Evolutionary conservation across 2,329 filamentous ascomycete species (phyloP).

Genomic region (Diaporthe aspalathi): DNA sequence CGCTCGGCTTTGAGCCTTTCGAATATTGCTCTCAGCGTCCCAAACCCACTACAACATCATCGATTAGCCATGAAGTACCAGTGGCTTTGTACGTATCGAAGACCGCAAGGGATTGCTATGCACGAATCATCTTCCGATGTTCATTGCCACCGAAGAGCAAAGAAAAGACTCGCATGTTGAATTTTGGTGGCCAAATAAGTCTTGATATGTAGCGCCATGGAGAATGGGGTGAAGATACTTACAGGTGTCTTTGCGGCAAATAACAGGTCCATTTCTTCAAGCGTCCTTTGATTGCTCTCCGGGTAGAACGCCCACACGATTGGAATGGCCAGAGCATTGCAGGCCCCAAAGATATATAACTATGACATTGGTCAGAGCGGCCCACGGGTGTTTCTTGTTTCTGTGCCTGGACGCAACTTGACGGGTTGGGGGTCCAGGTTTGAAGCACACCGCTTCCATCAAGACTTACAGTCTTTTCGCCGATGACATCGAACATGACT

Average conservation of each 20-base stretch:
- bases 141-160: too few species aligned
- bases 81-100: too few species aligned
- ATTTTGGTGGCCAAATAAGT: neutral
- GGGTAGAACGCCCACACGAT: constrained; percentile 81
- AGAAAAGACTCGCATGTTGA: neutral
- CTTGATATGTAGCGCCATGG: neutral
- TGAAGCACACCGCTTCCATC: too few species aligned
- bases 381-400: neutral
- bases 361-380: neutral
- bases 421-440: too few species aligned
- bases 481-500: constrained; percentile 71
- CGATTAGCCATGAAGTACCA: neutral
- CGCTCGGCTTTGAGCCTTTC: constrained; percentile 40
- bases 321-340: constrained; percentile 73
- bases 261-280: constrained; percentile 80
- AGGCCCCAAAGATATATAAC: constrained; percentile 77
- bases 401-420: neutral
- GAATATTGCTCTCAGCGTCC: constrained; percentile 42
- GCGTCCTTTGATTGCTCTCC: constrained; percentile 77
- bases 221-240: neutral
- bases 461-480: constrained; percentile 67
- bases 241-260: constrained; percentile 64
- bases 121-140: neutral
- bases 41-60: constrained; percentile 29
- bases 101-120: neutral